Base-by-base conservation (phyloP, 805 yeast species). In the Wickerhamiella bombiphila region DNA sequence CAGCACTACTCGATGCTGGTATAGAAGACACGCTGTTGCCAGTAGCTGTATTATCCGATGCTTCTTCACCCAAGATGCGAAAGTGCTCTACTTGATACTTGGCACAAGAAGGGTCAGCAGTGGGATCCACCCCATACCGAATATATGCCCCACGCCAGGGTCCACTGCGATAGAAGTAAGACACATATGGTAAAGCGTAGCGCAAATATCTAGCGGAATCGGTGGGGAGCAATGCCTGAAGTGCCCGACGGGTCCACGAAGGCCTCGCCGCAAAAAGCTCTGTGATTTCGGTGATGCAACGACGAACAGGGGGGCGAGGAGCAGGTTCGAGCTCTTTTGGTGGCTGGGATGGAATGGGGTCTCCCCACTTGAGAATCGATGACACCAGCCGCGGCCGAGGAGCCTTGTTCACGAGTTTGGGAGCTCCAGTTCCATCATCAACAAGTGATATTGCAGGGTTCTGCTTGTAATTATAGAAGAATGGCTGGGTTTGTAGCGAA, bases 131-230 rank as follows among this genome's bases (percentile, higher is more conserved):
- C 1, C 95, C 96, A 47, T 75, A 73, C 46, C 63, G 69, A 32
- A 85, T 74, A 54, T 78, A 83, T 8, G 91, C 72, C 42, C 82
- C 83, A 49, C 97, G 68, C 94, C 94, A 91, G 0, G 97, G 98
- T 0, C 98, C 98, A 51, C 79, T 80, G 26, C 79, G 73, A 54
- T 75, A 80, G 30, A 82, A 69, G 54, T 74, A 91, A 0, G 94
- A 69, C 0, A 83, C 79, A 54, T 80, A 77, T 0, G 97, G 94
- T 35, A 91, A 56, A 0, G 95, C 93, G 44, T 70, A 75, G 48
- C 79, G 75, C 32, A 88, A 45, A 11, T 46, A 43, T n/a, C 51
- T 50, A 14, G 54, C 36, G 11, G 41, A 14, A 3, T 17, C 37
- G 8, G 40, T 36, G 3, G 43, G 39, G 13, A 51, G 31, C 21